phyloP scores from a whole-genome alignment of 352 stramenopile species.

The Globisporangium spinosum region DNA sequence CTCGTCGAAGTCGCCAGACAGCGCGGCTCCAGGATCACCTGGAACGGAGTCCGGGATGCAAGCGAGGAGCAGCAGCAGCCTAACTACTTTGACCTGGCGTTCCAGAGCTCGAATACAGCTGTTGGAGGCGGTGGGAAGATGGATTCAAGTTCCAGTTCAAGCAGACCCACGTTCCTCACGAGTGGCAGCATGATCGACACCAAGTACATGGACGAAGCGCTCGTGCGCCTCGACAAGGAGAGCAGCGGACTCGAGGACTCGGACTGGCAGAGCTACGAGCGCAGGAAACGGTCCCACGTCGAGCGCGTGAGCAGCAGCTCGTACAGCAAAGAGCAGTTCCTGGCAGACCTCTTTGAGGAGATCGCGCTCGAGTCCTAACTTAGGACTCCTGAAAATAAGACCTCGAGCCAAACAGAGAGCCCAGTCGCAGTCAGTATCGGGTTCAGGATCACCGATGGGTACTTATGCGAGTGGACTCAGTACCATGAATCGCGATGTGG shows the following conservation, averaged over 20 bases:
- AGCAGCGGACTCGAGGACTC: not conserved
- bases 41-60: not conserved
- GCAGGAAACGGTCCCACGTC: not conserved
- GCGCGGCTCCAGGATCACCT: constrained; percentile 12
- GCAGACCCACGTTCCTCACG: not conserved
- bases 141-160: not conserved
- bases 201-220: not conserved
- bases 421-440: too few species aligned
- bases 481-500: not conserved
- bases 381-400: too few species aligned
- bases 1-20: constrained; percentile 22
- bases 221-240: not conserved
- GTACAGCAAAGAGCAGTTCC: constrained; percentile 5
- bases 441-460: not conserved
- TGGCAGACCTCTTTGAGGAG: constrained; percentile 3
- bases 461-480: not conserved
- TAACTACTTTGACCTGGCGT: constrained; percentile 20
- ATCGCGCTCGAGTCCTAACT: not conserved
- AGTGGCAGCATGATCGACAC: constrained; percentile 22
- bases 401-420: too few species aligned
- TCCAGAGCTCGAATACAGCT: not conserved
- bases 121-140: not conserved
- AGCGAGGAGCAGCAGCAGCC: not conserved
- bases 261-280: constrained; percentile 1
- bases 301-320: constrained; percentile 2